Conservation (phyloP, 1,139 yeast genomes). For the Yamadazyma atmosphaerica region DNA sequence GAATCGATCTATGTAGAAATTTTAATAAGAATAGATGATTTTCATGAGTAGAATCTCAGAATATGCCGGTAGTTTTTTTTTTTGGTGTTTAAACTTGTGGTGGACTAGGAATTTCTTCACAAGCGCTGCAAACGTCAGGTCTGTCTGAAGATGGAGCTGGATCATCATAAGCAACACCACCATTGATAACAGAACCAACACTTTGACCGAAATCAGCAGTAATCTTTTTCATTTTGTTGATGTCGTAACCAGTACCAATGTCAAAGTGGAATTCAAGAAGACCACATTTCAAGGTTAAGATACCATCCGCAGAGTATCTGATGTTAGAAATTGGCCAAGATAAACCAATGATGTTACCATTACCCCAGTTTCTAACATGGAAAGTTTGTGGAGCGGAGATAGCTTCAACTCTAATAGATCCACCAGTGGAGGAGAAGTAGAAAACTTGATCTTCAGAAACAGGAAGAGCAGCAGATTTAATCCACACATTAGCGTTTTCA, state of each 20-base stretch:
- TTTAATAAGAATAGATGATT: neutral
- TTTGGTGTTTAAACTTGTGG: slow-evolving; percentile 3
- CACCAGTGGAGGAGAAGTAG: slow-evolving; percentile 17
- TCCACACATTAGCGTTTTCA: slow-evolving; percentile 16
- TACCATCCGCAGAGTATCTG: slow-evolving; percentile 15
- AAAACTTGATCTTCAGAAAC: slow-evolving; percentile 17
- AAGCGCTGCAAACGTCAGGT: slow-evolving; percentile 18
- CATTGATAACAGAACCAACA: slow-evolving; percentile 16
- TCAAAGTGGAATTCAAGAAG: slow-evolving; percentile 13
- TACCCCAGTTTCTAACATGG: slow-evolving; percentile 26
- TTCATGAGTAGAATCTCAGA: neutral
- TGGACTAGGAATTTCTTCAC: slow-evolving; percentile 14
- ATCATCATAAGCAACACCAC: slow-evolving; percentile 18
- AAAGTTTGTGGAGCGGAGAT: slow-evolving; percentile 21
- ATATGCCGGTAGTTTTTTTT: neutral
- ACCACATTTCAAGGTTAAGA: slow-evolving; percentile 12
- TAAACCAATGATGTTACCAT: slow-evolving; percentile 22
- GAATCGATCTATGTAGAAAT: neutral
- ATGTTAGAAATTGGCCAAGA: slow-evolving; percentile 15
- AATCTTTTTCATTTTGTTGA: slow-evolving; percentile 14
- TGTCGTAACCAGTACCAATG: slow-evolving; percentile 22
- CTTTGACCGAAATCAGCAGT: slow-evolving; percentile 17
- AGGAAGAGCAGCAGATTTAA: slow-evolving; percentile 14
- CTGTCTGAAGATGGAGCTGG: slow-evolving; percentile 16
- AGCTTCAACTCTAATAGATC: slow-evolving; percentile 19